A percentile compares a stretch with the other conserved stretches of the same genome.
Conservation (phyloP, 2,329 filamentous ascomycete species). For the Trichoderma aggressivum region DNA sequence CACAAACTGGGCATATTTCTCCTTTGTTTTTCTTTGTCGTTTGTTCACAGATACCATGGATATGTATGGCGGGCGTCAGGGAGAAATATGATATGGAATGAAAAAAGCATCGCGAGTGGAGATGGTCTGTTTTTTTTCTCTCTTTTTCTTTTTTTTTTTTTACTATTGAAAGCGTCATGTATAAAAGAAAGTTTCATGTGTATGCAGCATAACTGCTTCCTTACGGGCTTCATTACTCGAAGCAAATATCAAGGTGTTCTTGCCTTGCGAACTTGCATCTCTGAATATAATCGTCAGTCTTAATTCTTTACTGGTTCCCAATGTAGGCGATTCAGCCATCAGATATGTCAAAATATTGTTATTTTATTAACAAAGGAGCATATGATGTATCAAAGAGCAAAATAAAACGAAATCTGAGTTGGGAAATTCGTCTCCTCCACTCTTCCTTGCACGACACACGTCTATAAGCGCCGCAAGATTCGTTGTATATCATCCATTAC, state of each 20-base stretch:
- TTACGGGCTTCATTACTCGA: background rate
- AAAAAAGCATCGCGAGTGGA: background rate
- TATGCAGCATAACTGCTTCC: background rate
- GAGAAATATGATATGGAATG: conserved; percentile 8
- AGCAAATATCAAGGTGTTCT: background rate
- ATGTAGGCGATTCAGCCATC: background rate
- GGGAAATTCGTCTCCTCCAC: background rate
- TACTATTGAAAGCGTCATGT: conserved; percentile 1
- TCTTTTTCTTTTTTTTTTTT: background rate
- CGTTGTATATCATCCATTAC: conserved; percentile 12
- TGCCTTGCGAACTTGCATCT: background rate
- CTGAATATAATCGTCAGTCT: background rate
- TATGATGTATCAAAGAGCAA: background rate
- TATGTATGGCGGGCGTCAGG: conserved; percentile 16
- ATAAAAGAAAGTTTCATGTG: background rate
- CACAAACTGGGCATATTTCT: background rate
- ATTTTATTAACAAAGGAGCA: background rate
- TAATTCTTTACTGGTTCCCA: background rate
- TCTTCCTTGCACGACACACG: conserved; percentile 14
- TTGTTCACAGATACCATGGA: conserved; percentile 21
- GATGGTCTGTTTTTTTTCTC: background rate
- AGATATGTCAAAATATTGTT: background rate
- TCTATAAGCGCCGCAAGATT: conserved; percentile 16
- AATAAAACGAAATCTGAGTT: background rate
- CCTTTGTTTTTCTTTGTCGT: conserved; percentile 10